A percentile compares a stretch with the other conserved stretches of the same genome.
Evolutionary conservation across 2,329 filamentous ascomycete genomes (phyloP).

Genomic region (Chrysoporthe cubensis): DNA sequence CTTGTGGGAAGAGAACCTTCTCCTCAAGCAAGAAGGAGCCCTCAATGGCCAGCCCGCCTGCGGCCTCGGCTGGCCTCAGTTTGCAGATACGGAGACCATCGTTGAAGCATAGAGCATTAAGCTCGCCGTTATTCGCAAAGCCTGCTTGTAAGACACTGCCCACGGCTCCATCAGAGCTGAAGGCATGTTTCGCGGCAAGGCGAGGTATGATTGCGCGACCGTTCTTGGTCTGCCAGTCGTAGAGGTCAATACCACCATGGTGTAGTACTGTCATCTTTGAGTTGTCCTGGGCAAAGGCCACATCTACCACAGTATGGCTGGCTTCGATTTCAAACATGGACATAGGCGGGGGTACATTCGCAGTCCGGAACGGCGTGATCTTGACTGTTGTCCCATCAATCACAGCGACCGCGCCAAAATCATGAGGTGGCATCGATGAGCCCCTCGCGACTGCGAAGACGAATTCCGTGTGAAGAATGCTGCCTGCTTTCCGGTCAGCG

Average conservation of each 20-base stretch:
- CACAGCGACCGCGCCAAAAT: constrained; percentile 79
- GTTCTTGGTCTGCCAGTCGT: constrained; percentile 68
- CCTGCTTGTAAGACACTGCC: constrained; percentile 41
- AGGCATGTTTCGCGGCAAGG: constrained; percentile 45
- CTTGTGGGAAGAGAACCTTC: constrained; percentile 21
- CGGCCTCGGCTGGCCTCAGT: constrained; percentile 23
- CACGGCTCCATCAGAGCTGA: constrained; percentile 39
- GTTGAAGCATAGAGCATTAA: constrained; percentile 39
- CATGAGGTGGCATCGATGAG: constrained; percentile 70
- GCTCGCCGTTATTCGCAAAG: constrained; percentile 35
- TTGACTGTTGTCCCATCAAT: constrained; percentile 82
- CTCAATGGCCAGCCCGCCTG: constrained; percentile 28
- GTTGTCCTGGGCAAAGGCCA: constrained; percentile 70
- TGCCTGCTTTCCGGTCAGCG: constrained; percentile 27
- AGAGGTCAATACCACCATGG: constrained; percentile 67
- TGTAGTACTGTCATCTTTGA: constrained; percentile 74
- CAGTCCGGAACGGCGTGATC: constrained; percentile 80
- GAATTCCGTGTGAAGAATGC: constrained; percentile 66
- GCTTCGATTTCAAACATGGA: constrained; percentile 73
- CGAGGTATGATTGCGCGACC: constrained; percentile 52
- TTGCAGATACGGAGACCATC: constrained; percentile 31
- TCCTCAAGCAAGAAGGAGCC: constrained; percentile 30
- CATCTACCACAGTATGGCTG: constrained; percentile 69
- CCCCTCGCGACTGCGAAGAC: constrained; percentile 71
- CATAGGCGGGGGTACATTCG: constrained; percentile 93